These are phyloP conservation scores for Hypholoma fasciculare DNA, from an alignment of 768 basidiomycete genomes.

Conservation along the genomic window DNA sequence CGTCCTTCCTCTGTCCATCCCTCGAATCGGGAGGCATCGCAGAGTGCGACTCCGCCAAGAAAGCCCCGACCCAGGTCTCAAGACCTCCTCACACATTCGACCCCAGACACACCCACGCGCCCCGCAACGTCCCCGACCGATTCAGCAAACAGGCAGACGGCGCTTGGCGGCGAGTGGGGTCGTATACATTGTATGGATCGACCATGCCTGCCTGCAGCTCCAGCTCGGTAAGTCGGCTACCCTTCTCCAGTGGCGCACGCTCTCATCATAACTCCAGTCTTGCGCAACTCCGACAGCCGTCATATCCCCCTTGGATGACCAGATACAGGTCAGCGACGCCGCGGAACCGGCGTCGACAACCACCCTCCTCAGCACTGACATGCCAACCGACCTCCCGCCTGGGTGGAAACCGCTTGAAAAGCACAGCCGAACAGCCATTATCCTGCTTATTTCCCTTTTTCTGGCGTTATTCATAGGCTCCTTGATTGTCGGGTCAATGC, in stretches of 20 bases:
- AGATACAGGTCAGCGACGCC: constrained; percentile 25
- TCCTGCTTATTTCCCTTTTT: constrained; percentile 59
- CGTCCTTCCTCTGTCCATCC: constrained; percentile 63
- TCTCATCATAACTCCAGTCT: constrained; percentile 2
- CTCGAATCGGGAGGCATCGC: constrained; percentile 23
- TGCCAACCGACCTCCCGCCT: constrained; percentile 45
- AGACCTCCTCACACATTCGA: background rate
- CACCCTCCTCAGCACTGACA: constrained; percentile 23
- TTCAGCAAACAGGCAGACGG: constrained; percentile 55
- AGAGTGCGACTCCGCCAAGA: constrained; percentile 1
- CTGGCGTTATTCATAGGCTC: constrained; percentile 62
- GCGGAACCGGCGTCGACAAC: constrained; percentile 15
- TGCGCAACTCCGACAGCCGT: constrained; percentile 24
- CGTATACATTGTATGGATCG: constrained; percentile 72
- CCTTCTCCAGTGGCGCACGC: constrained; percentile 1
- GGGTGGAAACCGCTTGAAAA: constrained; percentile 44
- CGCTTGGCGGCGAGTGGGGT: constrained; percentile 53
- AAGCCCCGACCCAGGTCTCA: constrained; percentile 4
- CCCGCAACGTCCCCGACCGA: constrained; percentile 49
- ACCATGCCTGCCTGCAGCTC: constrained; percentile 49
- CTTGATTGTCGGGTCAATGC: constrained; percentile 61
- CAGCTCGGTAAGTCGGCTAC: constrained; percentile 18
- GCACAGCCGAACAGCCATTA: constrained; percentile 41
- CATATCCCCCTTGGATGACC: constrained; percentile 30
- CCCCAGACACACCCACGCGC: background rate